Percentiles rank a stretch among this genome's conserved stretches.
phyloP scores from a whole-genome alignment of 1,284 basidiomycete species.

The Leucoagaricus sp. region DNA sequence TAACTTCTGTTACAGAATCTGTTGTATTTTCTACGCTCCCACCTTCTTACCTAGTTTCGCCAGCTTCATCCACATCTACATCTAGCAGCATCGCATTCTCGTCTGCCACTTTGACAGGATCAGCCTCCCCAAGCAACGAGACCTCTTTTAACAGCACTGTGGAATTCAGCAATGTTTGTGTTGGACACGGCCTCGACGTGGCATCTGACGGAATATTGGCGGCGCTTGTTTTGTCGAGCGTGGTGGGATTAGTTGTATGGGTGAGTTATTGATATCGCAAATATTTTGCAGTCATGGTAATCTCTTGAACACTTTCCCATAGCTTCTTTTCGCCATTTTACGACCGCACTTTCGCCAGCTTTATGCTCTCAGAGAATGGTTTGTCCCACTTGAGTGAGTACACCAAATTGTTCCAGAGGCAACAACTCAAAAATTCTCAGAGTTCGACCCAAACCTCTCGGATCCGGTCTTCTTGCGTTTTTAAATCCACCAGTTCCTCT shows the following conservation, averaged over 20 bases:
- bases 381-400: conserved; percentile 66
- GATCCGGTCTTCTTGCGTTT: conserved; percentile 62
- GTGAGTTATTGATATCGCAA: conserved; percentile 40
- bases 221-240: conserved; percentile 54
- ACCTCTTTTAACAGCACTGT: not conserved
- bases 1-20: conserved; percentile 43
- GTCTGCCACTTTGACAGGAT: not conserved
- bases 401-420: not conserved
- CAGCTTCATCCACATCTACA: conserved; percentile 21
- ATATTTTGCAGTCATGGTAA: conserved; percentile 5
- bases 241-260: conserved; percentile 65
- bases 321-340: conserved; percentile 67
- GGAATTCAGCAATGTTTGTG: conserved; percentile 48
- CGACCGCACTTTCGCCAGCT: conserved; percentile 70
- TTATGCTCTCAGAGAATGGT: conserved; percentile 74
- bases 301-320: conserved; percentile 7
- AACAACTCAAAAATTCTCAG: conserved; percentile 34
- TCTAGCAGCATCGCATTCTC: conserved; percentile 27
- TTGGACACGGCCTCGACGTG: conserved; percentile 64
- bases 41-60: conserved; percentile 21
- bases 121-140: not conserved
- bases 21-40: conserved; percentile 30
- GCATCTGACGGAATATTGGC: conserved; percentile 64
- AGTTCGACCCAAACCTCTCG: conserved; percentile 62
- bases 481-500: conserved; percentile 69